phyloP scores from a whole-genome alignment of 2,329 filamentous ascomycete genomes.

The Exophiala xenobiotica region DNA sequence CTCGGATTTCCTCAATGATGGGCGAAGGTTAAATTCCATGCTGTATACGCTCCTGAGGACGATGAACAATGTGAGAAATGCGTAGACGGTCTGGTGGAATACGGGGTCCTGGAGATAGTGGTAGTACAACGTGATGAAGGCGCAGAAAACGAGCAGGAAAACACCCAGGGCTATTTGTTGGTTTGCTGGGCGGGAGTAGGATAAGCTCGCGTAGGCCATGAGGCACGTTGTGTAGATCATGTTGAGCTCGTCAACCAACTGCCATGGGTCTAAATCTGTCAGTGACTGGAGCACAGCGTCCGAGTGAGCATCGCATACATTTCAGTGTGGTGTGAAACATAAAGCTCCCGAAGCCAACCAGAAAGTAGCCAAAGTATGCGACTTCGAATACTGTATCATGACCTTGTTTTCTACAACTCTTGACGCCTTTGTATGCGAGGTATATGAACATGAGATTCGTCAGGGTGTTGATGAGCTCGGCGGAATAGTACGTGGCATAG shows the following conservation, averaged over 20 bases:
- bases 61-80: conserved; percentile 67
- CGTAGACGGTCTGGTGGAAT: conserved; percentile 81
- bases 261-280: conserved; percentile 61
- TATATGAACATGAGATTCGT: conserved; percentile 82
- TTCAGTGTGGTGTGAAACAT: conserved; percentile 64
- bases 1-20: conserved; percentile 53
- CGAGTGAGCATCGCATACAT: conserved; percentile 43
- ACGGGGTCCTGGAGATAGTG: conserved; percentile 77
- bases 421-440: conserved; percentile 72
- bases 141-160: conserved; percentile 55
- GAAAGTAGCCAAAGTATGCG: conserved; percentile 60
- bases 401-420: conserved; percentile 67
- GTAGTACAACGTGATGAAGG: conserved; percentile 76
- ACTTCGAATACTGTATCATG: conserved; percentile 77
- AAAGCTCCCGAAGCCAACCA: conserved; percentile 63
- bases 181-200: conserved; percentile 59
- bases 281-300: not conserved
- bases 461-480: conserved; percentile 75
- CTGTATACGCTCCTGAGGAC: conserved; percentile 73
- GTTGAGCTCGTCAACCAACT: conserved; percentile 67
- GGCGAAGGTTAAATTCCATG: conserved; percentile 68
- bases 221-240: conserved; percentile 73
- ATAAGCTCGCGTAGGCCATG: conserved; percentile 73
- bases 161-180: conserved; percentile 58
- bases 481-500: conserved; percentile 71